phyloP scores from a whole-genome alignment of 805 yeast genomes.

The Grigorovia yakushimaensis region DNA sequence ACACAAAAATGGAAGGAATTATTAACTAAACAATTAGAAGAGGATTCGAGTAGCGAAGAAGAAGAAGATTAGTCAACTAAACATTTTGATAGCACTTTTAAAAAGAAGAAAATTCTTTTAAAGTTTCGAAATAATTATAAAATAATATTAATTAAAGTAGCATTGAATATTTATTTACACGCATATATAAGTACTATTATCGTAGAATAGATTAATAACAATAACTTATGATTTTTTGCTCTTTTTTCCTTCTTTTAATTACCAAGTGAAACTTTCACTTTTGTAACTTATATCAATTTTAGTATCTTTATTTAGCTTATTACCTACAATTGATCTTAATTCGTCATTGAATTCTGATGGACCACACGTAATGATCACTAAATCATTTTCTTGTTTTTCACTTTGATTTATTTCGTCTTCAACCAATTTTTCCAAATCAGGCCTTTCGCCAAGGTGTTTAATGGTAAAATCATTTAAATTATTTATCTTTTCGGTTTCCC shows the following conservation, averaged over 20 bases:
- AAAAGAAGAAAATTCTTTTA: too few relatives aligned
- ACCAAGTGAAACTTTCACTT: slow-evolving; percentile 30
- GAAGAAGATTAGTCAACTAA: slow-evolving; percentile 2
- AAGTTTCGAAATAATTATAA: neutral
- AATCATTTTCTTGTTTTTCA: slow-evolving; percentile 33
- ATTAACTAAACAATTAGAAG: slow-evolving; percentile 20
- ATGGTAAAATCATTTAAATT: slow-evolving; percentile 7
- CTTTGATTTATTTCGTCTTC: slow-evolving; percentile 25
- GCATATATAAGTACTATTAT: too few relatives aligned
- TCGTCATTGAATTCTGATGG: slow-evolving; percentile 50
- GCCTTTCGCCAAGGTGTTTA: slow-evolving; percentile 33
- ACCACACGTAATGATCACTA: slow-evolving; percentile 55
- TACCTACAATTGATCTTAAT: slow-evolving; percentile 39
- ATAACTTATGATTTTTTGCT: too few relatives aligned
- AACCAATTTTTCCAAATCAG: slow-evolving; percentile 35
- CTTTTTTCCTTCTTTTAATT: neutral
- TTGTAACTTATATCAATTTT: slow-evolving; percentile 24
- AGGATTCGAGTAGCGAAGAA: slow-evolving; percentile 10
- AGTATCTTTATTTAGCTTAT: slow-evolving; percentile 25
- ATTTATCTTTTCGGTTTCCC: neutral
- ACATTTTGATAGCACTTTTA: too few relatives aligned
- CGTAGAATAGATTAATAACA: too few relatives aligned
- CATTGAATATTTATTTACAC: neutral
- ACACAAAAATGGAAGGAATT: slow-evolving; percentile 50
- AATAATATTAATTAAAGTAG: neutral